phyloP scores from a whole-genome alignment of 2,329 filamentous ascomycete species.

The Alternaria longipes region DNA sequence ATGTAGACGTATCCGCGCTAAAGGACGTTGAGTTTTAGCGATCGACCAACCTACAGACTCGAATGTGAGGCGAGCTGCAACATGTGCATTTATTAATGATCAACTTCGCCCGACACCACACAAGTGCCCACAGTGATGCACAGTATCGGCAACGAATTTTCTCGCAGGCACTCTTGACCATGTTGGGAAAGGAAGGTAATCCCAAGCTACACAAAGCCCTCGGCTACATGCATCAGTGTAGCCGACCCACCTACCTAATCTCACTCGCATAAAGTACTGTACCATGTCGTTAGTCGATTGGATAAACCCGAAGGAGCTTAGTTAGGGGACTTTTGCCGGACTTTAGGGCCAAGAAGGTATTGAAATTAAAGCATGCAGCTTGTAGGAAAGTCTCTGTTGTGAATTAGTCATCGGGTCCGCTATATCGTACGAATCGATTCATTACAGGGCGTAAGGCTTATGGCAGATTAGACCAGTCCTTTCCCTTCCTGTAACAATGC shows the following conservation, averaged over 20 bases:
- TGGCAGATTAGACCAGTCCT: constrained; percentile 17
- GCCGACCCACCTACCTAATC: background rate
- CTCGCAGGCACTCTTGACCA: background rate
- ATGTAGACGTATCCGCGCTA: background rate
- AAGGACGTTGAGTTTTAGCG: background rate
- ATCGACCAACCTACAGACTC: background rate
- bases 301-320: background rate
- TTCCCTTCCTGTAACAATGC: constrained; percentile 34
- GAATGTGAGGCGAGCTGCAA: background rate
- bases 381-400: background rate
- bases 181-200: background rate
- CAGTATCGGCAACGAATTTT: background rate
- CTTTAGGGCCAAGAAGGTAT: background rate
- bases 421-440: background rate
- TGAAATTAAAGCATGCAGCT: background rate
- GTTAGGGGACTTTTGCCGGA: background rate
- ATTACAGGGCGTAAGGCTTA: background rate
- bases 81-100: background rate
- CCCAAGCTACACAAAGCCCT: background rate
- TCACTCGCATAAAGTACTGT: background rate
- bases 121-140: background rate
- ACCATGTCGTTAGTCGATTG: background rate
- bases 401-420: background rate
- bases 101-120: background rate
- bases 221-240: background rate